Evolutionary conservation across 2,329 filamentous ascomycete genomes (phyloP).

Genomic region (Alternaria angustiovoidea): DNA sequence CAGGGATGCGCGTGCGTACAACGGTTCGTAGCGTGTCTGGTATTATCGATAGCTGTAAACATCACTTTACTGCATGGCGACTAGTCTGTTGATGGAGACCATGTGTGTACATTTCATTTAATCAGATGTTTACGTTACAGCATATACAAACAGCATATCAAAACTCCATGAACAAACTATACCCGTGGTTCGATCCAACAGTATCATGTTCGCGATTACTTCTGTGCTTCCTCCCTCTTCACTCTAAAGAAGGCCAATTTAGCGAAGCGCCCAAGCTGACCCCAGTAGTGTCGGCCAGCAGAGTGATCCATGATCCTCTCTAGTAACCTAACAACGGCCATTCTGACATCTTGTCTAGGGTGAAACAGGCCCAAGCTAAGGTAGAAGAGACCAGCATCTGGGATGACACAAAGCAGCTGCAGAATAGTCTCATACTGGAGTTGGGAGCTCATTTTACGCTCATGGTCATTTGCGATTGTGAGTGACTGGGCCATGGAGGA

Average conservation of each 20-base stretch:
- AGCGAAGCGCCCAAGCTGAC: constrained; percentile 82
- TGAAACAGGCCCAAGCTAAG: constrained; percentile 91
- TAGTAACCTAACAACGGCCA: constrained; percentile 79
- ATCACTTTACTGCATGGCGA: not conserved
- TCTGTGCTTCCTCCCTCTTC: constrained; percentile 64
- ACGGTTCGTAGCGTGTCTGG: constrained; percentile 1
- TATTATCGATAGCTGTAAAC: constrained; percentile 9
- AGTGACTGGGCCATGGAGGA: constrained; percentile 29
- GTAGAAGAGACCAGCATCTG: constrained; percentile 90
- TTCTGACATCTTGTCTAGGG: constrained; percentile 79
- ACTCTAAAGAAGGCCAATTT: constrained; percentile 86
- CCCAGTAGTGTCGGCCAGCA: constrained; percentile 94
- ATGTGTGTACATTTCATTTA: constrained; percentile 4
- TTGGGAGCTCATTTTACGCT: constrained; percentile 33
- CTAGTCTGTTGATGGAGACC: not conserved
- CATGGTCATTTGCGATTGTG: constrained; percentile 37
- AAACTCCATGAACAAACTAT: constrained; percentile 1
- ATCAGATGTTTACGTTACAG: constrained; percentile 1
- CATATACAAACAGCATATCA: not conserved
- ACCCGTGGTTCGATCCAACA: not conserved
- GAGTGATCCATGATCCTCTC: constrained; percentile 86
- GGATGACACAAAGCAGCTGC: constrained; percentile 79
- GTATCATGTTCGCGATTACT: not conserved
- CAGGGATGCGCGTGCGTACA: constrained; percentile 20
- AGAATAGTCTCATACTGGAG: constrained; percentile 51